Evolutionary conservation across 176 grass and related monocot genomes (phyloP), one percentile per base, ranked within the genome.

Genomic region (Oryza meridionalis): DNA sequence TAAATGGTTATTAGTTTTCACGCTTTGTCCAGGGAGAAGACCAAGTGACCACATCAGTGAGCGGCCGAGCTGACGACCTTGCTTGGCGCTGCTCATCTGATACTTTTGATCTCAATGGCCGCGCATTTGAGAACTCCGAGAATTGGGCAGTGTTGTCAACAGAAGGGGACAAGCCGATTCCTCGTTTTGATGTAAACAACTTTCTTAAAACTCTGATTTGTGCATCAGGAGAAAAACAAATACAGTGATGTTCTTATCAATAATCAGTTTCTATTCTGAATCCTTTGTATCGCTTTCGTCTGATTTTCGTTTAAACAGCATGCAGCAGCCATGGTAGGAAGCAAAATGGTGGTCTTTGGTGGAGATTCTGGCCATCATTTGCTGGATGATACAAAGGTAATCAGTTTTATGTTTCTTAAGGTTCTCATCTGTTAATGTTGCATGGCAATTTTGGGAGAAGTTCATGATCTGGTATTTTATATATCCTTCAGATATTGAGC

Each of bases 301-400:
- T 67, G 9, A 6, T 83, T 59, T 77, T 16, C 43, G 37, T 69
- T 79, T 64, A 72, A 89, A 77, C 89, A 99, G 96, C 96, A 99
- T 87, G 91, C 96, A 73, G 93, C 96, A 90, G 93, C 93, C 38
- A 81, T 94, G 72, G 86, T 99, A 58, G 96, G 96, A 37, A 96
- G 90, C 75, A 99, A 99, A 89, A 99, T 99, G 96, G 61, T 99
- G 22, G 88, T 99, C 59, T 91, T 94, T 24, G 96, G 96, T 65
- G 96, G 96, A 12, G 93, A 99, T 80, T 87, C 91, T 21, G 91
- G 93, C 26, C 75, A 90, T 77, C 62, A 47, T 71, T 90, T 96
- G 63, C 87, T 99, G 45, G 96, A 99, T 82, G 96, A 99, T 87
- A 99, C 86, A 21, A 85, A 86, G 88, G 96, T 99, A 94, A 85